Conservation (phyloP, 176 grass and related monocot genomes). For the Chloris gayana region DNA sequence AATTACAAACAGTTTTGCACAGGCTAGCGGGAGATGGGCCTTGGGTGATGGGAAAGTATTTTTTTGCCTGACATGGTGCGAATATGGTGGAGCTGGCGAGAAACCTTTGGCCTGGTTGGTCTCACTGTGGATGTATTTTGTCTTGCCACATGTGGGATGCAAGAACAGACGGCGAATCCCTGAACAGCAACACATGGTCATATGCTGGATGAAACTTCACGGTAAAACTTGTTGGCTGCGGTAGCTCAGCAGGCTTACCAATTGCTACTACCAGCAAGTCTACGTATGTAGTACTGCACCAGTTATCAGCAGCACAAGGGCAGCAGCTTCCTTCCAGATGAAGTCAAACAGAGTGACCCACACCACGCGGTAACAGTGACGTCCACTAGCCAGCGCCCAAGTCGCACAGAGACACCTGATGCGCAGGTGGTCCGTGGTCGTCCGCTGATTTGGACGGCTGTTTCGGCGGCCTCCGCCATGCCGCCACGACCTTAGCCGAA, state of each 20-base stretch:
- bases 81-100: too few relatives aligned
- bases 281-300: background rate
- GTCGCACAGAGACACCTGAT: slow-evolving; percentile 9
- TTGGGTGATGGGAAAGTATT: background rate
- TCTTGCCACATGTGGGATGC: slow-evolving; percentile 1
- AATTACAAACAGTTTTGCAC: slow-evolving; percentile 36
- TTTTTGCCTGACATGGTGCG: background rate
- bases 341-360: slow-evolving; percentile 10
- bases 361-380: slow-evolving; percentile 32
- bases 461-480: background rate
- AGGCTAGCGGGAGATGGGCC: background rate
- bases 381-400: slow-evolving; percentile 23
- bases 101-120: background rate
- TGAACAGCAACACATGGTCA: background rate
- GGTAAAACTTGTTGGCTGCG: background rate
- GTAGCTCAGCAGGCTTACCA: background rate
- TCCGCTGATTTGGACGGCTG: slow-evolving; percentile 34
- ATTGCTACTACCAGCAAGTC: background rate
- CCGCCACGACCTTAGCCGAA: background rate
- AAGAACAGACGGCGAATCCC: background rate
- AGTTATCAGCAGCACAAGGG: background rate
- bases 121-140: background rate
- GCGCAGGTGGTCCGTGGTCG: slow-evolving; percentile 4
- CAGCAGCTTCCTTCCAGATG: slow-evolving; percentile 17
- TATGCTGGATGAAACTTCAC: background rate